phyloP scores from a whole-genome alignment of 768 basidiomycete species.

The Panellus pusillus region DNA sequence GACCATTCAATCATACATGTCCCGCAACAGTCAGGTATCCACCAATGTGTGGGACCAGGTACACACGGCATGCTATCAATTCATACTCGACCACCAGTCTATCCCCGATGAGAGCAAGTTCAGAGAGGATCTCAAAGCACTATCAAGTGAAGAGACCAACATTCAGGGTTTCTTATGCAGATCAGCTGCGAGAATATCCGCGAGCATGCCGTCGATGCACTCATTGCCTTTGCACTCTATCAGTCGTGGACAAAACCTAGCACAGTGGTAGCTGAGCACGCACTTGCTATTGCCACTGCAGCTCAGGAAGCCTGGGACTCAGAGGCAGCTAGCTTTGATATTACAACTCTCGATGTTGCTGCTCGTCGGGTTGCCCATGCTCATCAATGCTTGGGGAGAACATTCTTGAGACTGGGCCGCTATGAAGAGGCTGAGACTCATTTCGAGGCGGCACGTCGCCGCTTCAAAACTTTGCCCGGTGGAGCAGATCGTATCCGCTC shows the following conservation, averaged over 20 bases:
- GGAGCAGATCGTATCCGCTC: not conserved
- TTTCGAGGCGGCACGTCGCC: not conserved
- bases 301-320: too few relatives aligned
- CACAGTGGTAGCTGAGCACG: too few relatives aligned
- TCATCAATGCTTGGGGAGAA: constrained; percentile 3
- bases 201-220: too few relatives aligned
- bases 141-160: constrained; percentile 1
- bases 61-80: constrained; percentile 14
- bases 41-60: constrained; percentile 2
- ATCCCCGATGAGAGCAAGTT: not conserved
- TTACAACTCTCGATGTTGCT: too few relatives aligned
- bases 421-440: constrained; percentile 1
- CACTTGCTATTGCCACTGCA: too few relatives aligned
- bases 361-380: not conserved
- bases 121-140: not conserved
- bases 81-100: constrained; percentile 13
- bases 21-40: constrained; percentile 8
- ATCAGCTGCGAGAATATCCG: too few relatives aligned
- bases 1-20: constrained; percentile 24
- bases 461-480: not conserved
- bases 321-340: too few relatives aligned
- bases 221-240: too few relatives aligned
- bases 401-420: not conserved
- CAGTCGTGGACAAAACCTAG: too few relatives aligned
- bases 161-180: constrained; percentile 15